phyloP scores from a whole-genome alignment of 2,329 filamentous ascomycete species.

The Microsporum audouinii region DNA sequence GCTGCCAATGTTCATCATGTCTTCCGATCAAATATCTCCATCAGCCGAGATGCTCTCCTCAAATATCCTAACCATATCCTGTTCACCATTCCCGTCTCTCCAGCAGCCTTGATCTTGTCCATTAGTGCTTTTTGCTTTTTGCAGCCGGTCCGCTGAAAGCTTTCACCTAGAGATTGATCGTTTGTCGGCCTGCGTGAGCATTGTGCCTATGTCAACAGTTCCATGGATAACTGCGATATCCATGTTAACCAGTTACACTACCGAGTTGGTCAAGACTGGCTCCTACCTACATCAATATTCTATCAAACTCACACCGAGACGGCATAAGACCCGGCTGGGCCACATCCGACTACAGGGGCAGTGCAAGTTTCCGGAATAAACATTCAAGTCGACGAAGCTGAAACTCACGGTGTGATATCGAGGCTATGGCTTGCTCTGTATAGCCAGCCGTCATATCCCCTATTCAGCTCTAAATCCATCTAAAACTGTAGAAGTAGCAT shows the following conservation, averaged over 20 bases:
- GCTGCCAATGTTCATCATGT: not conserved
- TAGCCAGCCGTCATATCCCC: not conserved
- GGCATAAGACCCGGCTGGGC: constrained; percentile 38
- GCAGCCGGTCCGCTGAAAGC: not conserved
- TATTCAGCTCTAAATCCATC: not conserved
- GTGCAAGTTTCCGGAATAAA: constrained; percentile 20
- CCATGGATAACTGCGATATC: not conserved
- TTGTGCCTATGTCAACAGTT: not conserved
- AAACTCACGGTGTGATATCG: not conserved
- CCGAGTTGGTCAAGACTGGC: not conserved
- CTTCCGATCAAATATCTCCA: not conserved
- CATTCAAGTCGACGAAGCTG: not conserved
- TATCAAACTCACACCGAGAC: constrained; percentile 36
- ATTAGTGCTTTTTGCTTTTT: not conserved
- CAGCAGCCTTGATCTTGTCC: not conserved
- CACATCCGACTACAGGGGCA: constrained; percentile 37
- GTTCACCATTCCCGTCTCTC: not conserved
- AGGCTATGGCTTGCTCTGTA: not conserved
- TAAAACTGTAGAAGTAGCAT: too few species aligned
- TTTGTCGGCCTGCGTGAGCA: not conserved
- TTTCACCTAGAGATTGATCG: not conserved
- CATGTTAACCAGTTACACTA: not conserved
- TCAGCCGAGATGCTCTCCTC: not conserved
- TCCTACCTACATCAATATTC: constrained; percentile 29
- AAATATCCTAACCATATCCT: not conserved